A percentile compares a stretch with the other conserved stretches of the same genome.
Conservation (phyloP, 2,329 filamentous ascomycete genomes). For the Colletotrichum viniferum region DNA sequence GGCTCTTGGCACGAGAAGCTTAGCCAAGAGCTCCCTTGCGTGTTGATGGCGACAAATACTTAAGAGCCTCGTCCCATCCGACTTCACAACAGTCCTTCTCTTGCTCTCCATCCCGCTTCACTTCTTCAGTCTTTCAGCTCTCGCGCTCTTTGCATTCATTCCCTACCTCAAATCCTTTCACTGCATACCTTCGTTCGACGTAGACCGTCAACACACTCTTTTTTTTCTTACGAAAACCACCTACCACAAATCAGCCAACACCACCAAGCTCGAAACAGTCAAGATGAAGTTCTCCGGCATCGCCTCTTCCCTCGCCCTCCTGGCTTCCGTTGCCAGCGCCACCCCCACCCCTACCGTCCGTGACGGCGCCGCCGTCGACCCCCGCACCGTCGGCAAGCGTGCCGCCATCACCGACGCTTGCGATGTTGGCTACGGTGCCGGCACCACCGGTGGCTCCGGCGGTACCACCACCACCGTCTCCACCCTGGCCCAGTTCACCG, state of each 20-base stretch:
- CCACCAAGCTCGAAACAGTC: background rate
- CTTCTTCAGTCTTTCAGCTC: slow-evolving; percentile 16
- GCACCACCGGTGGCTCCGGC: slow-evolving; percentile 56
- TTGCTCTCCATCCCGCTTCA: slow-evolving; percentile 16
- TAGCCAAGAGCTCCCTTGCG: slow-evolving; percentile 6
- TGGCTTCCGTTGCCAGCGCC: slow-evolving; percentile 32
- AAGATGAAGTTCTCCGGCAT: slow-evolving; percentile 37
- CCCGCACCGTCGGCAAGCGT: slow-evolving; percentile 30
- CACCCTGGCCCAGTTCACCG: slow-evolving; percentile 49
- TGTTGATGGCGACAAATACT: background rate
- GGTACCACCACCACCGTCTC: slow-evolving; percentile 57
- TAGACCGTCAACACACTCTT: slow-evolving; percentile 20
- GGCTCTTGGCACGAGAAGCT: slow-evolving; percentile 15
- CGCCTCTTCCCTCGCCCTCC: slow-evolving; percentile 29
- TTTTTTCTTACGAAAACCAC: background rate
- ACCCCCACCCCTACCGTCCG: slow-evolving; percentile 33
- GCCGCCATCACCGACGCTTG: slow-evolving; percentile 40
- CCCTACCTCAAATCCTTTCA: background rate
- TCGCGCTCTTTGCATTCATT: slow-evolving; percentile 17
- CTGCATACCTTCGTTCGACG: slow-evolving; percentile 18
- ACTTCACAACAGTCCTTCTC: background rate
- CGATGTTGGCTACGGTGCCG: slow-evolving; percentile 39
- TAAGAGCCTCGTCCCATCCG: background rate
- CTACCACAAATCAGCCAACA: background rate
- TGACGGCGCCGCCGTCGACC: slow-evolving; percentile 27